Evolutionary conservation across 1,284 basidiomycete genomes (phyloP).

Genomic region (Gymnopus androsaceus): DNA sequence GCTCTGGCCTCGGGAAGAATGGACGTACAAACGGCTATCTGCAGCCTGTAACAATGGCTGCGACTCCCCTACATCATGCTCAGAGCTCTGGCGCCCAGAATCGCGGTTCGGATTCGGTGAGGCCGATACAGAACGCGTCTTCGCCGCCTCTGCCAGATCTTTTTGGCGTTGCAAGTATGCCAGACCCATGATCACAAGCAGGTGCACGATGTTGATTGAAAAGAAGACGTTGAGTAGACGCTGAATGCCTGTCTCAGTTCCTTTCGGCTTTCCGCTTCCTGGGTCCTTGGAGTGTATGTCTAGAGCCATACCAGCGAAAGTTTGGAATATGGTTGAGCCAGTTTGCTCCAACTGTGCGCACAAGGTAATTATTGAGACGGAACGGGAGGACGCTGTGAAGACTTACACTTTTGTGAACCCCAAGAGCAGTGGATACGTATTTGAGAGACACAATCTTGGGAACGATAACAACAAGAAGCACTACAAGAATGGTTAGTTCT

Average conservation of each 20-base stretch:
- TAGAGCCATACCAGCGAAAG: conserved; percentile 65
- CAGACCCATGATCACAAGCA: conserved; percentile 51
- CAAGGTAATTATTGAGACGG: conserved; percentile 3
- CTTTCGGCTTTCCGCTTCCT: conserved; percentile 19
- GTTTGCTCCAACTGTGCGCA: conserved; percentile 65
- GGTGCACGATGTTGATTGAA: conserved; percentile 59
- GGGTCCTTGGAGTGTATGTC: conserved; percentile 43
- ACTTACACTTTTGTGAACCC: conserved; percentile 77
- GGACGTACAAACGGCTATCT: not conserved
- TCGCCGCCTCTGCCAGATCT: conserved; percentile 27
- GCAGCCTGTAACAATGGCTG: conserved; percentile 17
- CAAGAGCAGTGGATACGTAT: conserved; percentile 77
- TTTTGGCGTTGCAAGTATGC: conserved; percentile 45
- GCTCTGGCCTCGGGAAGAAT: conserved; percentile 15
- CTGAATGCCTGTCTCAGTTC: conserved; percentile 41
- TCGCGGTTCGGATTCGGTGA: conserved; percentile 14
- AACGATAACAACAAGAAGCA: conserved; percentile 75
- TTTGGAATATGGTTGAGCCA: conserved; percentile 71
- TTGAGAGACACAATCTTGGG: conserved; percentile 70
- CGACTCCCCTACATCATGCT: conserved; percentile 11
- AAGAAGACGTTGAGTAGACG: conserved; percentile 62
- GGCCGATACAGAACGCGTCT: conserved; percentile 14
- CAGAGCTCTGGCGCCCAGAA: conserved; percentile 16
- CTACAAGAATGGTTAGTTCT: conserved; percentile 31
- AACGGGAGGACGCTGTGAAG: not conserved